A percentile compares a stretch with the other conserved stretches of the same genome.
phyloP scores from a whole-genome alignment of 208 protist genomes.

The Acanthamoeba healyi region DNA sequence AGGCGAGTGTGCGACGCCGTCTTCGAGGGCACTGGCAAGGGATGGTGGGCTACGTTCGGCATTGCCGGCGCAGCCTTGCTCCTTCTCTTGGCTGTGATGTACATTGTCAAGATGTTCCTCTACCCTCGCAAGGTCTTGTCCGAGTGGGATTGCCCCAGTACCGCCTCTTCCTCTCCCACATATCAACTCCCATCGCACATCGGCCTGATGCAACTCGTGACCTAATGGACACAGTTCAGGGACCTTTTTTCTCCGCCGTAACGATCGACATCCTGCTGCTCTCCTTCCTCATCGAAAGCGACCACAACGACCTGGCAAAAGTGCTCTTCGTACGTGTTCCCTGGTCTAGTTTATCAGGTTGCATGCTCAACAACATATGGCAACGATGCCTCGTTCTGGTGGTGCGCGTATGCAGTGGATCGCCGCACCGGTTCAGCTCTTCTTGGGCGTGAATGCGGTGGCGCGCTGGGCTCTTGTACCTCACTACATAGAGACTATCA shows the following conservation, averaged over 20 bases:
- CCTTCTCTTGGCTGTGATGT: neutral
- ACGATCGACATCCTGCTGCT: conserved; percentile 62
- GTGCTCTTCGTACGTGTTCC: conserved; percentile 12
- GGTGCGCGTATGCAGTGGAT: conserved; percentile 18
- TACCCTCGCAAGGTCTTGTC: conserved; percentile 48
- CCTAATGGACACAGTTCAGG: neutral
- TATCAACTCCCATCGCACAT: neutral
- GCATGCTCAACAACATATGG: too few species aligned
- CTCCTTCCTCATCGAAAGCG: conserved; percentile 21
- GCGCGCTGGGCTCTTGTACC: conserved; percentile 5
- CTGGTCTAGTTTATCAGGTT: too few species aligned
- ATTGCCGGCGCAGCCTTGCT: neutral
- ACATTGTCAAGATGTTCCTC: conserved; percentile 49
- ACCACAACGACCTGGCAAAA: conserved; percentile 32
- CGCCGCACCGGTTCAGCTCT: neutral
- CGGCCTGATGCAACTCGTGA: neutral
- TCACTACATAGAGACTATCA: conserved; percentile 63
- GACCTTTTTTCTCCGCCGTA: conserved; percentile 26
- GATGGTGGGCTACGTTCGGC: neutral
- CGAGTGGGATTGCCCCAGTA: conserved; percentile 60
- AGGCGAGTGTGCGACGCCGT: neutral
- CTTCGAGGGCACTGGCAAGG: neutral
- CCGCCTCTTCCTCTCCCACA: neutral
- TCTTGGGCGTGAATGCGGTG: neutral
- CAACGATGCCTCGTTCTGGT: too few species aligned